Evolutionary conservation across 2,329 filamentous ascomycete genomes (phyloP).

Genomic region (Epichloe gansuensis): DNA sequence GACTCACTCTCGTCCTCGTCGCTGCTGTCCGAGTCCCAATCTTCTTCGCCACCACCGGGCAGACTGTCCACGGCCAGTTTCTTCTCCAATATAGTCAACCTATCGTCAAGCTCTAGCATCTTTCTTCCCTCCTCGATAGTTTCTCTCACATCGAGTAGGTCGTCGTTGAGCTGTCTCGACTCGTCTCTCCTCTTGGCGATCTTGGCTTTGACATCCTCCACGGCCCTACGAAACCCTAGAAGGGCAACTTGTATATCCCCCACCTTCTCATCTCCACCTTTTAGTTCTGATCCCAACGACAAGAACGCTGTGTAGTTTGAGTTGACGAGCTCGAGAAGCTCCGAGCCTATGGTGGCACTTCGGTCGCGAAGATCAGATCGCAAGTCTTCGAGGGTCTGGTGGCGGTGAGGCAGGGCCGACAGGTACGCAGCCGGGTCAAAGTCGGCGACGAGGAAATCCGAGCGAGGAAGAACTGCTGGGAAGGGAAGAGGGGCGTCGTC

Average conservation of each 20-base stretch:
- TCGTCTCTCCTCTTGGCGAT: constrained; percentile 53
- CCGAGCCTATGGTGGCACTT: constrained; percentile 64
- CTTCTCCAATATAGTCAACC: constrained; percentile 50
- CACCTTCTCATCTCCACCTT: constrained; percentile 80
- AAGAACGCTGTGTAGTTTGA: constrained; percentile 89
- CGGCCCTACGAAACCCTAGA: constrained; percentile 70
- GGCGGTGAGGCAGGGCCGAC: constrained; percentile 65
- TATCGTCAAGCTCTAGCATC: constrained; percentile 55
- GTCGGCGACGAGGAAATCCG: constrained; percentile 62
- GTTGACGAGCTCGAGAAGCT: constrained; percentile 90
- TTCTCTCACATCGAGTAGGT: constrained; percentile 50
- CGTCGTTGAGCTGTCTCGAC: constrained; percentile 46
- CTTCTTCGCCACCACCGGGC: constrained; percentile 9
- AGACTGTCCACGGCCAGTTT: constrained; percentile 41
- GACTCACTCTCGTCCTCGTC: constrained; percentile 26
- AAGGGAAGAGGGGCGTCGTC: constrained; percentile 71
- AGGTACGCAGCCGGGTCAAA: constrained; percentile 79
- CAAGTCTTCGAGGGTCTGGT: constrained; percentile 92
- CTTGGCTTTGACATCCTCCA: constrained; percentile 56
- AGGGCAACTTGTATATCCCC: constrained; percentile 82
- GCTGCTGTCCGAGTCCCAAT: constrained; percentile 21
- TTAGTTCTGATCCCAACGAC: constrained; percentile 64
- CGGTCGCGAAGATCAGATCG: constrained; percentile 74
- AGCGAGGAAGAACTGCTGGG: constrained; percentile 68
- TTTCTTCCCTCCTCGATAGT: constrained; percentile 48